Evolutionary conservation across 106 monocot genomes (phyloP).

Genomic region (Phalaenopsis equestris): DNA sequence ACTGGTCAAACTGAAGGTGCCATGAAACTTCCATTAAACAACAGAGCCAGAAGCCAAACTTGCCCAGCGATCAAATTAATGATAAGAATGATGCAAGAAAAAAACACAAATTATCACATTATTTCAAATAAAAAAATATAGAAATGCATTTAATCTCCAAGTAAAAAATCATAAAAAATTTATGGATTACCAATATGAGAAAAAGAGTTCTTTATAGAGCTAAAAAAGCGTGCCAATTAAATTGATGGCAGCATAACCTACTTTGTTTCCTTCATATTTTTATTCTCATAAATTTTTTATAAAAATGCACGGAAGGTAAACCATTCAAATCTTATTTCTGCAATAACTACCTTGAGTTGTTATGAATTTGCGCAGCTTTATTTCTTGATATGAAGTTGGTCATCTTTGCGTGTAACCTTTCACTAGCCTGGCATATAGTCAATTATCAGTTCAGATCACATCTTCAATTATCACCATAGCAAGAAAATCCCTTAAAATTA

Average conservation of each 20-base stretch:
- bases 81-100: not conserved
- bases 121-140: not conserved
- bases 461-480: constrained; percentile 2
- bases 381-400: constrained; percentile 79
- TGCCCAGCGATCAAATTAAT: not conserved
- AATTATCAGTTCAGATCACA: not conserved
- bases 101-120: not conserved
- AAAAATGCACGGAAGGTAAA: not conserved
- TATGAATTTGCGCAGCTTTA: constrained; percentile 86
- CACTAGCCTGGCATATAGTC: constrained; percentile 59
- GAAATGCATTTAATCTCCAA: not conserved
- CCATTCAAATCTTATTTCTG: not conserved
- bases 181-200: not conserved
- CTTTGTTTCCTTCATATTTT: not conserved
- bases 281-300: not conserved
- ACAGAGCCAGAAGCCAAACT: not conserved
- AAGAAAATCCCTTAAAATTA: not conserved
- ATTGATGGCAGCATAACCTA: not conserved
- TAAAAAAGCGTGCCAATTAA: not conserved
- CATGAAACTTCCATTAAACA: not conserved
- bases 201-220: not conserved
- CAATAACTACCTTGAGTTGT: constrained; percentile 35
- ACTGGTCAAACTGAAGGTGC: not conserved
- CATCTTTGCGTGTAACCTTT: constrained; percentile 81
- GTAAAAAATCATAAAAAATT: not conserved